phyloP scores from a whole-genome alignment of 1,284 basidiomycete genomes.

The Pseudomicrostroma phylloplanum region DNA sequence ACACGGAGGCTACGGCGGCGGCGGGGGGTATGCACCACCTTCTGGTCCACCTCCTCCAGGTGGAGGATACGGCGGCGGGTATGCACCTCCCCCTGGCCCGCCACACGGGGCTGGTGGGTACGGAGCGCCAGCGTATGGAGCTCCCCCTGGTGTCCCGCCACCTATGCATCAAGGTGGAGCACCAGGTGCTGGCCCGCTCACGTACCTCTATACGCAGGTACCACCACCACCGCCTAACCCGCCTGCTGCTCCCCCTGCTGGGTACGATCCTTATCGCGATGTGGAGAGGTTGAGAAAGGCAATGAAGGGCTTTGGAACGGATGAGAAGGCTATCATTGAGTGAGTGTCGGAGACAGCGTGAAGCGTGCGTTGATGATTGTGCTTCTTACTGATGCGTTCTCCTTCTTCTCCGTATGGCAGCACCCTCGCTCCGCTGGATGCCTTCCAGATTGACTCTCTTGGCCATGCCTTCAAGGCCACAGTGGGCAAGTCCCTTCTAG shows the following conservation, averaged over 20 bases:
- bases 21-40: slow-evolving; percentile 27
- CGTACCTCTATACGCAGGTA: slow-evolving; percentile 37
- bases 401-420: neutral
- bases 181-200: slow-evolving; percentile 15
- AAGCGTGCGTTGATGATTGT: neutral
- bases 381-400: neutral
- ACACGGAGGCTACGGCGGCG: slow-evolving; percentile 10
- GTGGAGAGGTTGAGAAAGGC: slow-evolving; percentile 47
- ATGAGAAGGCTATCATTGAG: slow-evolving; percentile 34
- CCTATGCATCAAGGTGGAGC: slow-evolving; percentile 24
- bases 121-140: slow-evolving; percentile 8
- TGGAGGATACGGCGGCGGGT: slow-evolving; percentile 18
- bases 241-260: slow-evolving; percentile 32
- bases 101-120: slow-evolving; percentile 16
- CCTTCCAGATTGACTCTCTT: slow-evolving; percentile 40
- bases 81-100: slow-evolving; percentile 21
- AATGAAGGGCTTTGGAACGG: slow-evolving; percentile 47
- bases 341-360: neutral
- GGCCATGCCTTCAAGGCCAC: slow-evolving; percentile 38
- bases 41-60: slow-evolving; percentile 23
- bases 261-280: slow-evolving; percentile 29
- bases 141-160: slow-evolving; percentile 13
- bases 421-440: slow-evolving; percentile 35
- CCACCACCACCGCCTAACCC: slow-evolving; percentile 39
- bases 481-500: slow-evolving; percentile 41